These are phyloP conservation scores for Metrosideros polymorpha DNA, from an alignment of 441 rosid species.

Conservation along the genomic window DNA sequence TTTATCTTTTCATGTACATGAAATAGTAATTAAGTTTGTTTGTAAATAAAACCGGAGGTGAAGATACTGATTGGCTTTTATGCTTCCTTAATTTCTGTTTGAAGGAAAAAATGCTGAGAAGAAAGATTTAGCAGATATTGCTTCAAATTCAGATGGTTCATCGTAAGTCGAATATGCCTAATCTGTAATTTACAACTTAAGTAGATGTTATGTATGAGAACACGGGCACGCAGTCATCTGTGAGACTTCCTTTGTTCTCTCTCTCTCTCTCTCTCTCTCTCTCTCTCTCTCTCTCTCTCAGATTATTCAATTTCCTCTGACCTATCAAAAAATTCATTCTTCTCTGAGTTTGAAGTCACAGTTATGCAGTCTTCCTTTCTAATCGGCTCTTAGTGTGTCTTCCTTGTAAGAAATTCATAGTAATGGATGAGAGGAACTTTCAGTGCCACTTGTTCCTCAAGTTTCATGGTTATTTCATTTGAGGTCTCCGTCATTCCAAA, in stretches of 20 bases:
- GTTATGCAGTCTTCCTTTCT: background rate
- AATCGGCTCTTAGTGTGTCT: background rate
- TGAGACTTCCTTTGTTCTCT: background rate
- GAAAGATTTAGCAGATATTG: background rate
- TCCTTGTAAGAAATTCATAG: background rate
- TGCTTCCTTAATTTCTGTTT: background rate
- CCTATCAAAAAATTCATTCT: background rate
- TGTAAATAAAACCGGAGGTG: background rate
- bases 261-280: background rate
- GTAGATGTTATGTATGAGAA: background rate
- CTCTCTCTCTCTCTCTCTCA: background rate
- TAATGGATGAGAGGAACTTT: background rate
- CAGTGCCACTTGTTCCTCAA: background rate
- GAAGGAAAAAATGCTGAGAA: background rate
- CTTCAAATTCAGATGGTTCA: background rate
- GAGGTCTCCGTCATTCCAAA: background rate
- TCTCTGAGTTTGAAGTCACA: background rate
- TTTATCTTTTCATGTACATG: background rate
- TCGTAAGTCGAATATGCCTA: background rate
- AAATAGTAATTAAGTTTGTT: background rate
- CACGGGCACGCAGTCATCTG: background rate
- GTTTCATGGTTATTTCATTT: background rate
- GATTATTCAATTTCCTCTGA: background rate
- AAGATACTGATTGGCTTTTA: background rate
- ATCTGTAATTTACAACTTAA: background rate